A percentile compares a stretch with the other conserved stretches of the same genome.
Conservation (phyloP, 1,139 yeast genomes). For the Hansenula lynferdii region DNA sequence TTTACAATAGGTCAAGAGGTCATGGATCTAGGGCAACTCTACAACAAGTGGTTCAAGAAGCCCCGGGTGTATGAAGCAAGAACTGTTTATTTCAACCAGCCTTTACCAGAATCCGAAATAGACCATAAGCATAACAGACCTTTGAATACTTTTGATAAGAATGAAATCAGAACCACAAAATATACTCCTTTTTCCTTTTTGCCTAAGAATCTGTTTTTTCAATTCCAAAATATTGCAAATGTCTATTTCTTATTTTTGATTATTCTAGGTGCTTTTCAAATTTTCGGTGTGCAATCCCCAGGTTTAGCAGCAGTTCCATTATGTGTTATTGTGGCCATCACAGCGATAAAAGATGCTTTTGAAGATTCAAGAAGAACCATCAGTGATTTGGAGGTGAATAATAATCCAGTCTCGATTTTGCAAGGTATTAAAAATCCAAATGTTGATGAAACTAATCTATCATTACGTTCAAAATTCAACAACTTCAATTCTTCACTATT, state of each 20-base stretch:
- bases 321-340: conserved; percentile 82
- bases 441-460: conserved; percentile 48
- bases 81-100: conserved; percentile 60
- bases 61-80: conserved; percentile 31
- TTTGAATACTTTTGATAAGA: conserved; percentile 56
- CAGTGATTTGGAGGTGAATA: conserved; percentile 80
- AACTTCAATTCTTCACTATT: conserved; percentile 36
- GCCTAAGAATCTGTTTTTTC: conserved; percentile 76
- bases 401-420: conserved; percentile 75
- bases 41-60: conserved; percentile 9
- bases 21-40: not conserved
- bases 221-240: conserved; percentile 89
- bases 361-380: conserved; percentile 87
- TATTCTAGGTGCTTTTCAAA: conserved; percentile 80
- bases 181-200: conserved; percentile 87
- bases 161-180: conserved; percentile 91
- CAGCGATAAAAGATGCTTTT: conserved; percentile 89
- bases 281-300: conserved; percentile 91
- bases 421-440: conserved; percentile 69
- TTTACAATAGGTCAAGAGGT: not conserved
- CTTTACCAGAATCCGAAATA: conserved; percentile 54
- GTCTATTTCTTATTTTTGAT: conserved; percentile 77
- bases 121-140: conserved; percentile 61
- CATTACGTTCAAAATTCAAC: conserved; percentile 54
- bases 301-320: conserved; percentile 93